phyloP scores from a whole-genome alignment of 805 yeast genomes.

The Hanseniaspora lindneri region DNA sequence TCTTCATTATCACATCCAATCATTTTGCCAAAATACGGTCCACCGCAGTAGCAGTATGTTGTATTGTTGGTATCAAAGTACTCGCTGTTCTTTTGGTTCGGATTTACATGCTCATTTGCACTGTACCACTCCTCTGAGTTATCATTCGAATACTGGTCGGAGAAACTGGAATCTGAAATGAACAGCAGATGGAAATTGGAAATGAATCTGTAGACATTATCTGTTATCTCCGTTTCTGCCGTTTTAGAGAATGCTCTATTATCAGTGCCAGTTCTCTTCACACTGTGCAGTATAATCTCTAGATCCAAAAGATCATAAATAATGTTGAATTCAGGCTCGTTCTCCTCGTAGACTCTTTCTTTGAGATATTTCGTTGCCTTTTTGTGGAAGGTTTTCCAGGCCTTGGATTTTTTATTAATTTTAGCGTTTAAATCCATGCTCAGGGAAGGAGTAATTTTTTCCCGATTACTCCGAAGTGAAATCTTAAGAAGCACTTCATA shows the following conservation, averaged over 20 bases:
- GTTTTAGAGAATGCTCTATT: background rate
- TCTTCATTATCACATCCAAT: slow-evolving; percentile 75
- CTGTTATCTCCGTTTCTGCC: background rate
- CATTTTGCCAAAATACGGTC: slow-evolving; percentile 59
- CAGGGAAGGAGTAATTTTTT: background rate
- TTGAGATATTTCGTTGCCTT: background rate
- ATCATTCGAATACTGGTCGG: background rate
- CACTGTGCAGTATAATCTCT: background rate
- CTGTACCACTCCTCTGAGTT: background rate
- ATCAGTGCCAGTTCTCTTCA: background rate
- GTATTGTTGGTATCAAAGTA: slow-evolving; percentile 18
- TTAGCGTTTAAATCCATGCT: background rate
- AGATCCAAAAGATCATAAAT: slow-evolving; percentile 1
- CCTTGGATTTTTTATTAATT: background rate
- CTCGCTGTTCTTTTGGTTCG: slow-evolving; percentile 8
- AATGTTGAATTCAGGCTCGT: background rate
- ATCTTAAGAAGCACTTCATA: too few relatives aligned
- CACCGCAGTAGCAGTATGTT: slow-evolving; percentile 38
- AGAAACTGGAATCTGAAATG: background rate
- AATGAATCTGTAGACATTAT: background rate
- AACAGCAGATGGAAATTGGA: background rate
- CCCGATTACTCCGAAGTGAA: too few relatives aligned
- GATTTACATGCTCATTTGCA: background rate
- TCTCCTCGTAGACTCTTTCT: background rate
- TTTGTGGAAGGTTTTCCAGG: background rate